Base-by-base conservation (phyloP, 306 rosid species). In the Castanospermum australe region DNA sequence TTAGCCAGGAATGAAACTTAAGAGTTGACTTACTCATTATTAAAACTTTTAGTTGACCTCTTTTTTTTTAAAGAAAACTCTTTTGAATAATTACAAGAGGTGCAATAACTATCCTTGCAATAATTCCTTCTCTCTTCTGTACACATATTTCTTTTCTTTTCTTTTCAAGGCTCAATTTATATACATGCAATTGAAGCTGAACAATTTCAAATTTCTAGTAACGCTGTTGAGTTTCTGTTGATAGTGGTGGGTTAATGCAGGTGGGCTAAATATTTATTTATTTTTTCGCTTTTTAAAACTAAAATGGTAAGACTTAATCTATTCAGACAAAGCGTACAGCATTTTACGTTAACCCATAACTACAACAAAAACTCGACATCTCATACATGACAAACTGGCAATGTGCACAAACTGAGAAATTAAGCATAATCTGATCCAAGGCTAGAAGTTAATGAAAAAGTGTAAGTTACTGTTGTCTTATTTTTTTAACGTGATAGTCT, bases 1-100 rank as follows among this genome's bases (percentile, higher is more conserved):
- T n/a, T 65, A 0, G 25, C n/a, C 47, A 18, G 0, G 9, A 61
- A 55, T 18, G 18, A 45, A 6, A 18, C 1, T 28, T 60, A 47
- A 47, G 61, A 60, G 79, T 73, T 80, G 79, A 73, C 61, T 52
- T 14, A 18, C 14, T 74, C 33, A 59, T 59, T 15, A 30, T 39
- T 3, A 44, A 9, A 71, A 14, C 48, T 63, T 14, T 1, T 30
- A 38, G 74, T 41, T 63, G 68, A 80, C 84, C 18, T 64, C 2
- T 5, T 36, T 33, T 76, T 47, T 32, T 6, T 39, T 39, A 5
- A 39, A 11, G n/a, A 14, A 21, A 38, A 38, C 22, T 1, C 33
- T 13, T 1, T 6, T 6, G 66, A 59, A 57, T 73, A 14, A 15
- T 56, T n/a, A 28, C 45, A 42, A 74, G 20, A 4, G 44, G 5